Percentiles rank a stretch among this genome's conserved stretches.
These are phyloP conservation scores for Mycena latifolia DNA, from an alignment of 768 basidiomycete species.

Conservation along the genomic window DNA sequence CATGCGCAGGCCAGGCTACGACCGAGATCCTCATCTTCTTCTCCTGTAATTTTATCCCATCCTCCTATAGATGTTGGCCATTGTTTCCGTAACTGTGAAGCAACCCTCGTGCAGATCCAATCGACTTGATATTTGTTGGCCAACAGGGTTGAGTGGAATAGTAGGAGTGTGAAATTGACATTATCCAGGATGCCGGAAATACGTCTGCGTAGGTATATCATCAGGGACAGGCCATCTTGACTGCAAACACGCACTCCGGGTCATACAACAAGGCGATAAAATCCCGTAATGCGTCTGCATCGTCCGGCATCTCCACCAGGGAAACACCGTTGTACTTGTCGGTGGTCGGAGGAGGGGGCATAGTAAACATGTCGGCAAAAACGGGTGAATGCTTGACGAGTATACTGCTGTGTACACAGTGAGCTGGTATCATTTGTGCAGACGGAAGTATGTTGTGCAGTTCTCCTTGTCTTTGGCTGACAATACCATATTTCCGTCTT, in stretches of 20 bases:
- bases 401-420: not conserved
- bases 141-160: no score
- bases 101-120: conserved; percentile 9
- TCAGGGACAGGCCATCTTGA: no score
- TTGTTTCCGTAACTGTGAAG: conserved; percentile 7
- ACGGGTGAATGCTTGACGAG: conserved; percentile 12
- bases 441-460: no score
- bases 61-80: conserved; percentile 9
- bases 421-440: no score
- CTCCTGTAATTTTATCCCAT: not conserved
- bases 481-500: no score
- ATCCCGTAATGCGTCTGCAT: not conserved
- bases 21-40: not conserved
- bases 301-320: conserved; percentile 19
- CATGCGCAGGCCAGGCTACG: no score
- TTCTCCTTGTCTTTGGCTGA: no score
- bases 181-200: not conserved
- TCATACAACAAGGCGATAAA: conserved; percentile 16
- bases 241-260: conserved; percentile 4
- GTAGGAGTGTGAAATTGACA: no score
- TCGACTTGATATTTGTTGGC: conserved; percentile 25
- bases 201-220: no score
- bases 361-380: conserved; percentile 9
- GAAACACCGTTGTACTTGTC: conserved; percentile 20
- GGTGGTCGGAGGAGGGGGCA: conserved; percentile 10